phyloP scores from a whole-genome alignment of 1,284 basidiomycete species.

The Cryptococcus deneoformans region DNA sequence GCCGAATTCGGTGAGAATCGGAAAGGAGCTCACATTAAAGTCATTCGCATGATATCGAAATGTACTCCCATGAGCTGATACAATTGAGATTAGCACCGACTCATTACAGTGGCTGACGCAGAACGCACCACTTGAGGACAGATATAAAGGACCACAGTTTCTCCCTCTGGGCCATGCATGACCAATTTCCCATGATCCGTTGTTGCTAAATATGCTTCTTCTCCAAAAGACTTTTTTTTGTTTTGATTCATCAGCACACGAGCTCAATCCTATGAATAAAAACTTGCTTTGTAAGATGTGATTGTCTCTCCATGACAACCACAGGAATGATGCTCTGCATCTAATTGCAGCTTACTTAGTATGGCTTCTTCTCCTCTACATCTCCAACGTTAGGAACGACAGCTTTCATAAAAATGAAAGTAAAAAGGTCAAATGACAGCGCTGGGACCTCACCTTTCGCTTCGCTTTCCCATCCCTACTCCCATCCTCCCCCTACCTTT shows the following conservation, averaged over 20 bases:
- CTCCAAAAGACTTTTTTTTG: conserved; percentile 10
- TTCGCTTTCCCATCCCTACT: neutral
- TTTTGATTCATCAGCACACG: neutral
- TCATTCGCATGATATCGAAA: conserved; percentile 27
- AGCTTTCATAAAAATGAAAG: neutral
- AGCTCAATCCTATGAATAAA: neutral
- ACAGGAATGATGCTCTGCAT: conserved; percentile 16
- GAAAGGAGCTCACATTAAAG: conserved; percentile 27
- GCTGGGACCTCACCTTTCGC: conserved; percentile 1
- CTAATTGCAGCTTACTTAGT: conserved; percentile 6
- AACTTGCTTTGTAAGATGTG: conserved; percentile 26
- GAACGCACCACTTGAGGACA: conserved; percentile 28
- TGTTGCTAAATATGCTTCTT: conserved; percentile 25
- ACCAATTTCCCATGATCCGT: conserved; percentile 42
- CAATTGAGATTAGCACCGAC: neutral
- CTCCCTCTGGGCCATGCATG: conserved; percentile 16
- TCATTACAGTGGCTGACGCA: neutral
- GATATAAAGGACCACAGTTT: conserved; percentile 18
- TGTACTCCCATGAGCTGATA: conserved; percentile 32
- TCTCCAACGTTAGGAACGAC: neutral
- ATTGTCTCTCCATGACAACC: conserved; percentile 31
- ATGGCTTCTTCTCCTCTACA: conserved; percentile 5
- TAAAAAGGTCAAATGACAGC: neutral
- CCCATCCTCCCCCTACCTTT: conserved; percentile 5
- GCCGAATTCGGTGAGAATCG: neutral